phyloP scores from a whole-genome alignment of 441 rosid genomes.

The Arabidopsis lyrata region DNA sequence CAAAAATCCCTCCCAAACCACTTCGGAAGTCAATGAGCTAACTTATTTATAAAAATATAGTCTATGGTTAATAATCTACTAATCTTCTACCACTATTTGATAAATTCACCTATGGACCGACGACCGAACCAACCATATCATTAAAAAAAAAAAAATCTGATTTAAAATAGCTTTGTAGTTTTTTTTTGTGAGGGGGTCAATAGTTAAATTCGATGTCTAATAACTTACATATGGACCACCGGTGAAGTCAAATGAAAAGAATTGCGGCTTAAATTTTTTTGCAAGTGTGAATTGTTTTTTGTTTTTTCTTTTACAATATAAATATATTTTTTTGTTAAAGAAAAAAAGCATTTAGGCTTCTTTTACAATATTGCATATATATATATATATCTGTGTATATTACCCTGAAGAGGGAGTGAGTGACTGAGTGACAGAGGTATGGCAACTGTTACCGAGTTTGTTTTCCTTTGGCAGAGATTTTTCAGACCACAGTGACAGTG shows the following conservation, averaged over 20 bases:
- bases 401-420: too few species aligned
- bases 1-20: too few species aligned
- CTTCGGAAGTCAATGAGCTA: too few species aligned
- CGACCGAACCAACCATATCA: not conserved
- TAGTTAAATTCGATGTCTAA: not conserved
- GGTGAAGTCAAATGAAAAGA: slow-evolving; percentile 27
- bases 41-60: too few species aligned
- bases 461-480: slow-evolving; percentile 28
- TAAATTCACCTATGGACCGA: not conserved
- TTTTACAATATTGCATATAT: too few species aligned
- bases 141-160: not conserved
- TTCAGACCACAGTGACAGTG: slow-evolving; percentile 17
- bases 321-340: too few species aligned
- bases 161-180: not conserved
- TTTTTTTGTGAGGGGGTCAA: too few species aligned
- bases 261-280: slow-evolving; percentile 18
- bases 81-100: too few species aligned
- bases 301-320: not conserved
- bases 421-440: slow-evolving; percentile 27
- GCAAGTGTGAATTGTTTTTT: not conserved
- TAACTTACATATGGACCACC: slow-evolving; percentile 21
- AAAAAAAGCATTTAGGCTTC: too few species aligned
- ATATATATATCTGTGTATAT: too few species aligned
- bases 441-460: slow-evolving; percentile 38
- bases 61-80: too few species aligned